phyloP scores from a whole-genome alignment of 2,329 filamentous ascomycete genomes.

The Hawksworthiomyces lignivorus region DNA sequence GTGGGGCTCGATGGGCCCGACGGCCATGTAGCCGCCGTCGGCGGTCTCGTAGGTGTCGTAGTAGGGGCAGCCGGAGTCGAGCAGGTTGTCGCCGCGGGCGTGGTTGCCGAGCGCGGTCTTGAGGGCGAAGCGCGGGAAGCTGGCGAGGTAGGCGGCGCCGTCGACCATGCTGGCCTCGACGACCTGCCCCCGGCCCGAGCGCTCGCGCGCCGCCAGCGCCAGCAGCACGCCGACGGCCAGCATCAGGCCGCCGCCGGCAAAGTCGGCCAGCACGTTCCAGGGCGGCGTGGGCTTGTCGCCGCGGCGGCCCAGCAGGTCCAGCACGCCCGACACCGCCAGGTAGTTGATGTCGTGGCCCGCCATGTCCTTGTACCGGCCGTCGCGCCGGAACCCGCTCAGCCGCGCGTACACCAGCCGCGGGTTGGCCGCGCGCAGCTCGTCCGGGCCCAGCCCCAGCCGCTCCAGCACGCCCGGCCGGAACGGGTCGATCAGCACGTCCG shows the following conservation, averaged over 20 bases:
- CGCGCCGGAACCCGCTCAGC: slow-evolving; percentile 83
- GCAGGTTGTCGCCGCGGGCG: slow-evolving; percentile 63
- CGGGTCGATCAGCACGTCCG: slow-evolving; percentile 85
- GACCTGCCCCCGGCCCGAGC: slow-evolving; percentile 68
- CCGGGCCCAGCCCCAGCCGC: slow-evolving; percentile 69
- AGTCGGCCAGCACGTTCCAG: slow-evolving; percentile 79
- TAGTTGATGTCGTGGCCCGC: slow-evolving; percentile 97
- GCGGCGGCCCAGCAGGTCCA: slow-evolving; percentile 66
- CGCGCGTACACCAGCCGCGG: slow-evolving; percentile 72
- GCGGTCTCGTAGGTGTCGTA: slow-evolving; percentile 85
- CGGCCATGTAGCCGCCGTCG: slow-evolving; percentile 72
- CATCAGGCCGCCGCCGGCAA: slow-evolving; percentile 78
- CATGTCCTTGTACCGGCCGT: slow-evolving; percentile 80
- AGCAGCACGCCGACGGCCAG: slow-evolving; percentile 77
- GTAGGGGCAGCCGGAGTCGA: slow-evolving; percentile 81
- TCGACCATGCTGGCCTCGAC: slow-evolving; percentile 98
- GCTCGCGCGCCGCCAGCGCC: slow-evolving; percentile 60
- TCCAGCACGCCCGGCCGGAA: slow-evolving; percentile 89
- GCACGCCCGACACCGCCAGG: slow-evolving; percentile 74
- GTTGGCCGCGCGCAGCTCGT: slow-evolving; percentile 58
- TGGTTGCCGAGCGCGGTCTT: slow-evolving; percentile 55
- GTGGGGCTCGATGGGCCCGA: slow-evolving; percentile 83
- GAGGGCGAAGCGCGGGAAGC: slow-evolving; percentile 63
- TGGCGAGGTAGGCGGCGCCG: slow-evolving; percentile 69
- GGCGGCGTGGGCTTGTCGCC: slow-evolving; percentile 69